Evolutionary conservation across 129 eudicot species (phyloP), one percentile per base, ranked within the genome.

Genomic region (Pulicaria dysenterica): DNA sequence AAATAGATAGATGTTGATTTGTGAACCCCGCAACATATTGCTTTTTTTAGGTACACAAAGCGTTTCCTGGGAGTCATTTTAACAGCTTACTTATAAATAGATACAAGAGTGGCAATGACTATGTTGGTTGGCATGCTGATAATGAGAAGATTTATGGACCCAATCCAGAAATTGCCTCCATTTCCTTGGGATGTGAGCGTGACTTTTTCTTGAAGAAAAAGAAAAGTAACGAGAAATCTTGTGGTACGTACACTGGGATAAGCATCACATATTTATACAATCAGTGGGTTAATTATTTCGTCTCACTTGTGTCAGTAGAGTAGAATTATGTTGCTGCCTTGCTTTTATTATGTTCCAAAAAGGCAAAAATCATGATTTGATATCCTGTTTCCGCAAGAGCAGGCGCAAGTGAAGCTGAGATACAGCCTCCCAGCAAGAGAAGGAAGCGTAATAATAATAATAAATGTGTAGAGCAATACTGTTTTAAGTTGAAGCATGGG

Each of bases 41-140:
- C 34, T 19, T 61, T 46, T 24, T 81, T 44, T 70, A 93, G 98
- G 96, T 94, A 41, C 91, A 85, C 65, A 50, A 80, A 60, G 93
- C 91, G 40, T 66, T 94, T 67, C 98, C 96, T 5, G 93, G 91
- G 64, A 83, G 84, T 75, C 70, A 74, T 64, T 94, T 87, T 67
- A 94, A 94, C 80, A 94, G 91, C 85, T 73, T 94, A 58, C 84
- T 94, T 61, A 47, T 94, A 31, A 94, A 90, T 80, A 84, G 97
- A 84, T 94, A 94, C 70, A 90, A 86, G 46, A 92, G 81, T 56
- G 96, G 97, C 34, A 74, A 86, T 73, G 96, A 94, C 85, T 84
- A 85, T 81, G 98, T 94, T 49, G 96, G 96, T 66, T 94, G 98
- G 98, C 98, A 94, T 81, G 86, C 98, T 43, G 98, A 94, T 77